Percentiles rank a stretch among this genome's conserved stretches.
phyloP scores from a whole-genome alignment of 352 stramenopile genomes.

The Phytophthora aleatoria region DNA sequence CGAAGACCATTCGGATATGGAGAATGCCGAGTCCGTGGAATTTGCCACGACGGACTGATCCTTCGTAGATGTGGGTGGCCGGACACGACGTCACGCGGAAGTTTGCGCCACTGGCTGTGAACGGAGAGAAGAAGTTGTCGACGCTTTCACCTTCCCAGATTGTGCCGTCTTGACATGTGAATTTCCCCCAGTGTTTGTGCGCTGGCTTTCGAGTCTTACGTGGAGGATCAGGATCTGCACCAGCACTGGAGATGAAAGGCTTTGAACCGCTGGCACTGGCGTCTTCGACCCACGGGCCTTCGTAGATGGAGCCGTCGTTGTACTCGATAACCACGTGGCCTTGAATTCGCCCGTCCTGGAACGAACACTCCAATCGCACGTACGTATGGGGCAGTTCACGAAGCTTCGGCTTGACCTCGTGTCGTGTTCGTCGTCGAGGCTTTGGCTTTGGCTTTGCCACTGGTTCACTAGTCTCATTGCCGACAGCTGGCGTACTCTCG shows the following conservation, averaged over 20 bases:
- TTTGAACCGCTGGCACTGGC: conserved; percentile 47
- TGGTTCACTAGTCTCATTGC: not conserved
- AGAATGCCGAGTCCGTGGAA: conserved; percentile 79
- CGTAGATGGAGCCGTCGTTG: conserved; percentile 80
- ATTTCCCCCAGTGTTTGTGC: conserved; percentile 71
- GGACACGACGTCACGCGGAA: conserved; percentile 61
- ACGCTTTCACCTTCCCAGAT: conserved; percentile 79
- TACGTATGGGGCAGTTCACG: conserved; percentile 70
- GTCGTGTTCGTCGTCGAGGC: conserved; percentile 4
- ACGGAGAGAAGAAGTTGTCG: conserved; percentile 85
- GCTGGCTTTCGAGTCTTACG: conserved; percentile 52
- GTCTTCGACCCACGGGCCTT: conserved; percentile 83
- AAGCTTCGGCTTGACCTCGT: conserved; percentile 18
- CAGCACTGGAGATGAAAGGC: conserved; percentile 34
- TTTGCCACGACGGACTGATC: conserved; percentile 55
- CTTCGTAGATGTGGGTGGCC: conserved; percentile 57
- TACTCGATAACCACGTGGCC: conserved; percentile 73
- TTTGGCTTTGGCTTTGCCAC: conserved; percentile 11
- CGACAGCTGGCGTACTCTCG: conserved; percentile 1
- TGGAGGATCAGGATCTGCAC: conserved; percentile 34
- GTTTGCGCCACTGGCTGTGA: conserved; percentile 57
- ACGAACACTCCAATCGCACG: conserved; percentile 71
- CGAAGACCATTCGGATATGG: conserved; percentile 59
- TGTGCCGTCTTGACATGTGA: conserved; percentile 70
- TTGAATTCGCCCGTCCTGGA: conserved; percentile 68